A percentile compares a stretch with the other conserved stretches of the same genome.
phyloP scores from a whole-genome alignment of 139 green algal species.

The Parachlorella kessleri region DNA sequence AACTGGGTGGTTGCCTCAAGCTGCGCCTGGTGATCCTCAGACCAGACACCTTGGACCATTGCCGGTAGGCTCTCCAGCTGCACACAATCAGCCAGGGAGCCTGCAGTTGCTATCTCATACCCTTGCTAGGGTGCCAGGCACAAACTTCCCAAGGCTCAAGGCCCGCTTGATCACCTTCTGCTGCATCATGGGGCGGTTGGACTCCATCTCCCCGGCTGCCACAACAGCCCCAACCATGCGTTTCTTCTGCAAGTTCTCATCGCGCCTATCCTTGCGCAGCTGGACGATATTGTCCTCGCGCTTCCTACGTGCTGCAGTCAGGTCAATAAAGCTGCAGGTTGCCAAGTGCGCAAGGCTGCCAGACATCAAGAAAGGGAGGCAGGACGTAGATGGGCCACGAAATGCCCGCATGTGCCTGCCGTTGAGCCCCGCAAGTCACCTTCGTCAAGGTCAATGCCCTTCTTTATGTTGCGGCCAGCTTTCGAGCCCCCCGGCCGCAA shows the following conservation, averaged over 20 bases:
- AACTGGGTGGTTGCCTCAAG: slow-evolving; percentile 97
- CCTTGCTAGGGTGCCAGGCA: no score
- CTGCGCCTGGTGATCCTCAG: slow-evolving; percentile 80
- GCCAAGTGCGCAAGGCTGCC: no score
- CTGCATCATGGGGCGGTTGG: slow-evolving; percentile 30
- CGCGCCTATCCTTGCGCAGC: slow-evolving; percentile 96
- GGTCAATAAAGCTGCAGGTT: slow-evolving; percentile 90
- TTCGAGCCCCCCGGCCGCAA: background rate
- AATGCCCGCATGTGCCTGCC: no score
- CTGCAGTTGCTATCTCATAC: no score
- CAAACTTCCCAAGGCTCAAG: no score
- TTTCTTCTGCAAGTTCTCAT: slow-evolving; percentile 99
- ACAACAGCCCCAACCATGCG: slow-evolving; percentile 61
- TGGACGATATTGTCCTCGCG: slow-evolving; percentile 97
- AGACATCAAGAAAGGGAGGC: no score
- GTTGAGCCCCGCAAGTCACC: no score
- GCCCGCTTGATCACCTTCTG: slow-evolving; percentile 42
- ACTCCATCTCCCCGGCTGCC: slow-evolving; percentile 39
- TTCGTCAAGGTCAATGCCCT: no score
- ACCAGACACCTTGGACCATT: slow-evolving; percentile 94
- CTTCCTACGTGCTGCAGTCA: slow-evolving; percentile 93
- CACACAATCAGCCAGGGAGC: no score
- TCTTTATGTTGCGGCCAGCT: slow-evolving; percentile 10
- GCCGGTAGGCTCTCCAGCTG: slow-evolving; percentile 92
- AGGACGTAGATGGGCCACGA: no score